These are phyloP conservation scores for Psidium friedrichsthalianum DNA, from an alignment of 345 rosid genomes.

Conservation along the genomic window DNA sequence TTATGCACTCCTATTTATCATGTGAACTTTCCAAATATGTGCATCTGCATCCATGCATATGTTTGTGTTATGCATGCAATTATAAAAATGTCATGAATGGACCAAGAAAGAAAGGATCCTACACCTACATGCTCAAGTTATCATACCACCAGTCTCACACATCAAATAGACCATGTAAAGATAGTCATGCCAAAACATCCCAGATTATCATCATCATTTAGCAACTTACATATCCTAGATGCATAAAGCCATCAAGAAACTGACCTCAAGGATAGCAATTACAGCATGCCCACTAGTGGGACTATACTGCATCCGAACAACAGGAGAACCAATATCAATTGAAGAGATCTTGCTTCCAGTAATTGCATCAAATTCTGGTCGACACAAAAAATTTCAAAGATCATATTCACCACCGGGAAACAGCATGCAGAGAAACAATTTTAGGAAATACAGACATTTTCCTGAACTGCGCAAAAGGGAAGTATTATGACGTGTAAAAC, in stretches of 20 bases:
- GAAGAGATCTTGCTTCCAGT: conserved; percentile 85
- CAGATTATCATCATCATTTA: background rate
- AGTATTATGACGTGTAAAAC: background rate
- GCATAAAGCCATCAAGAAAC: background rate
- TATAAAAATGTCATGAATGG: background rate
- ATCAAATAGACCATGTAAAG: background rate
- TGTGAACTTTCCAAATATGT: background rate
- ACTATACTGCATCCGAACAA: conserved; percentile 77
- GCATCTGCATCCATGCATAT: background rate
- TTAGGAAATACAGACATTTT: background rate
- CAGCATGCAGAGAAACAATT: background rate
- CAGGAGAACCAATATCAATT: conserved; percentile 68
- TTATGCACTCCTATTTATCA: background rate
- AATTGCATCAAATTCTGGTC: conserved; percentile 79
- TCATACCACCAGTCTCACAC: background rate
- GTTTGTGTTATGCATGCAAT: background rate
- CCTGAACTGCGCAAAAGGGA: background rate
- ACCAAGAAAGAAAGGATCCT: background rate
- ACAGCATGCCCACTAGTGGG: conserved; percentile 77
- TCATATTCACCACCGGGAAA: background rate
- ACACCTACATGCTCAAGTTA: background rate
- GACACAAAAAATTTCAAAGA: background rate
- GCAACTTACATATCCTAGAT: background rate
- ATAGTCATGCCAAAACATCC: background rate
- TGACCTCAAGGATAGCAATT: conserved; percentile 79